A percentile compares a stretch with the other conserved stretches of the same genome.
phyloP scores from a whole-genome alignment of 2,329 filamentous ascomycete genomes.

The Neophaeococcomyces mojaviensis region DNA sequence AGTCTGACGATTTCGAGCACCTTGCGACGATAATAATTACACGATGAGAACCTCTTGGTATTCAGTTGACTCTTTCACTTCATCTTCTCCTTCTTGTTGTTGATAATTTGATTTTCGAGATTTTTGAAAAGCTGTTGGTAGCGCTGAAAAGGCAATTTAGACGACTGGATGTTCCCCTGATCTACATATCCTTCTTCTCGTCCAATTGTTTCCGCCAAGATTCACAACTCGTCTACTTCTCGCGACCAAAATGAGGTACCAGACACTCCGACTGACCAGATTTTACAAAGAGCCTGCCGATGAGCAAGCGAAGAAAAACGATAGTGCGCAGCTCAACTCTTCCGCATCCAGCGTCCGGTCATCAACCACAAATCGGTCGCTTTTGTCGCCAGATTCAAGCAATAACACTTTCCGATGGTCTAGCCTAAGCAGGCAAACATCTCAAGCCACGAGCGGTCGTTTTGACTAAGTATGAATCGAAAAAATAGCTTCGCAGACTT shows the following conservation, averaged over 20 bases:
- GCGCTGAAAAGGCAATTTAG: no score
- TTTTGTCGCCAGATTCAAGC: slow-evolving; percentile 15
- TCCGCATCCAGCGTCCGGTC: slow-evolving; percentile 17
- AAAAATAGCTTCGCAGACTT: neutral
- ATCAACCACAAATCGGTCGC: slow-evolving; percentile 17
- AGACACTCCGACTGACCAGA: slow-evolving; percentile 23
- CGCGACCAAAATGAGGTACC: slow-evolving; percentile 21
- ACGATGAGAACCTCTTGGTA: no score
- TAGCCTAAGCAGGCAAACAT: neutral
- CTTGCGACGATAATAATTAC: no score
- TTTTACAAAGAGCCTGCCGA: slow-evolving; percentile 22
- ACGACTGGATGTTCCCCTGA: no score
- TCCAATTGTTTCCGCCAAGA: neutral
- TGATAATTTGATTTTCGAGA: no score
- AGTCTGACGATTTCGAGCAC: neutral
- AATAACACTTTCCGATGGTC: neutral
- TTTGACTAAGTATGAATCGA: neutral
- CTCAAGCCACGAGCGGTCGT: neutral
- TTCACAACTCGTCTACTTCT: neutral
- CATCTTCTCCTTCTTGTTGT: no score
- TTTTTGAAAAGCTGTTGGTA: no score
- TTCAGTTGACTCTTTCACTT: no score
- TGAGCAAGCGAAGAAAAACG: slow-evolving; percentile 8
- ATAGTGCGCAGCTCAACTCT: slow-evolving; percentile 1
- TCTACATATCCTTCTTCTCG: no score